Evolutionary conservation across 2,329 filamentous ascomycete species (phyloP), one percentile per base, ranked within the genome.

Genomic region (Talaromyces albobiverticillius): DNA sequence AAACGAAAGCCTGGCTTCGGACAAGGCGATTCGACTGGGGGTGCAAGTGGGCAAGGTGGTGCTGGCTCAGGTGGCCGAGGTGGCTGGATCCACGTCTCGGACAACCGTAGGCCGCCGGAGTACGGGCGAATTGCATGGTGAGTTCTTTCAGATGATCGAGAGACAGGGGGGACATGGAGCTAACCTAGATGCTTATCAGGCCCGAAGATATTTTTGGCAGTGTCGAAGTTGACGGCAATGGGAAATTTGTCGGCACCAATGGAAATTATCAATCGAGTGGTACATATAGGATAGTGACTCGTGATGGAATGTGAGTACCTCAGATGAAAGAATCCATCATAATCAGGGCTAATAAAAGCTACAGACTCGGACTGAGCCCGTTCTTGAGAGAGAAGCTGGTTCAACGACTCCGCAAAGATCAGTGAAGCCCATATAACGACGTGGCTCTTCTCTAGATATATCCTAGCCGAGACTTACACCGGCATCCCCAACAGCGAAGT

Each of bases 191-290:
- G 3, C 16, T 20, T 16, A 3, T 9, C 31, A 76, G 75, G 66
- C 83, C 83, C 0, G 83, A 86, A 64, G 83, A 86, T 68, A 86
- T 86, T 47, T 82, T 86, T 63, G 83, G 83, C 13, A 85, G 82
- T 60, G 64, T 86, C 22, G 83, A 86, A 66, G 79, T 86, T 4
- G 82, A 85, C 67, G 75, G 74, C 0, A 59, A 76, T 16, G 83
- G 83, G 1, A 68, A 73, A n/a, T 84, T 86, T 66, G 77, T 81
- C 16, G 80, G 78, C 42, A 76, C 72, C 0, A 71, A 75, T 60
- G 83, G 83, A 10, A 78, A 78, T 48, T 86, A 84, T 71, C 82
- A 85, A 67, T 69, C 76, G 26, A 82, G 79, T 65, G 83, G 82
- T 74, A 85, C 82, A n/a, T 86, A 86, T 72, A 71, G 83, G 48